Conservation (phyloP, 176 grass and related monocot genomes). For the Pontederia paniculata region DNA sequence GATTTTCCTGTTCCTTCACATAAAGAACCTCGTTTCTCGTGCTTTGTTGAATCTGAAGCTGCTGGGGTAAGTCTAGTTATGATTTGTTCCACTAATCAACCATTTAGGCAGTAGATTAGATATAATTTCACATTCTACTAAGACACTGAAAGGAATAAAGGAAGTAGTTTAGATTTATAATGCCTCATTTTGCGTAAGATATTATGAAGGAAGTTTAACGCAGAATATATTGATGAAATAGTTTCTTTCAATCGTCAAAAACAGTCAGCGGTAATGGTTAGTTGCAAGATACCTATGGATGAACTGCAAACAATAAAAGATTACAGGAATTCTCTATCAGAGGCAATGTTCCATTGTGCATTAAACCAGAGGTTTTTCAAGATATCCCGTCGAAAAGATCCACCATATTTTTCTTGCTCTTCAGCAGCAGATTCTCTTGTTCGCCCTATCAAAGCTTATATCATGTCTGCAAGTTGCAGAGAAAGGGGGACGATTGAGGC, state of each 20-base stretch:
- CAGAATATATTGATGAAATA: conserved; percentile 7
- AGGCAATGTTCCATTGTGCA: conserved; percentile 95
- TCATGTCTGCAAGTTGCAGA: conserved; percentile 89
- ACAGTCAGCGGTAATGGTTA: conserved; percentile 95
- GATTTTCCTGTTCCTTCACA: conserved; percentile 82
- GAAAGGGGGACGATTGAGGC: conserved; percentile 88
- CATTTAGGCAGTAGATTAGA: background rate
- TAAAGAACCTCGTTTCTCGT: conserved; percentile 89
- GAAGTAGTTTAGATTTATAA: too few species aligned
- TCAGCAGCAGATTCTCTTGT: conserved; percentile 85
- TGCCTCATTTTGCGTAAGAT: too few species aligned
- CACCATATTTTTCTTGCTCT: conserved; percentile 93
- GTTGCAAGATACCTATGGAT: conserved; percentile 84
- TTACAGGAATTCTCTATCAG: conserved; percentile 79
- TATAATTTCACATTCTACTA: too few species aligned
- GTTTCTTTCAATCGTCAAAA: conserved; percentile 27
- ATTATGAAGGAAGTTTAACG: too few species aligned
- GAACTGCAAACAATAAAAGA: conserved; percentile 82
- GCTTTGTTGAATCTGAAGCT: conserved; percentile 98
- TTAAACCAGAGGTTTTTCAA: conserved; percentile 98
- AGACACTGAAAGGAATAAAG: too few species aligned
- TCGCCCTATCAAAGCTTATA: conserved; percentile 83
- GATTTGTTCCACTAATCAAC: background rate
- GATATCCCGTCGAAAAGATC: conserved; percentile 77
- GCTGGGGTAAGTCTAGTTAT: conserved; percentile 54